phyloP scores from a whole-genome alignment of 1,284 basidiomycete genomes.

The Ustilago sp. region DNA sequence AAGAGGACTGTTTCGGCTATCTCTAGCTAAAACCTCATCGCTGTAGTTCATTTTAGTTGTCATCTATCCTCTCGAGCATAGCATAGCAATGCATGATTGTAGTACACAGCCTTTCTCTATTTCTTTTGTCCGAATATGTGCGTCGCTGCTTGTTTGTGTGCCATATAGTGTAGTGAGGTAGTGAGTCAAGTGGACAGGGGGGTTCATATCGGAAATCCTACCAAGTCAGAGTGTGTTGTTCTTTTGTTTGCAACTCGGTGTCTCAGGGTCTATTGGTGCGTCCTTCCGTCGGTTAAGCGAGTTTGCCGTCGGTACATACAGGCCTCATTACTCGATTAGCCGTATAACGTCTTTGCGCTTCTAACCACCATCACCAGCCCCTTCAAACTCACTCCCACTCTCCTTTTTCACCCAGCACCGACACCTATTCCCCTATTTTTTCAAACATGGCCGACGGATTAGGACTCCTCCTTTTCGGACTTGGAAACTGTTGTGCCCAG shows the following conservation, averaged over 20 bases:
- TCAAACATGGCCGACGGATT: background rate
- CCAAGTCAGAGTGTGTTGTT: background rate
- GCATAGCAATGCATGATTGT: background rate
- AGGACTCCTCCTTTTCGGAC: background rate
- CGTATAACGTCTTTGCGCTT: background rate
- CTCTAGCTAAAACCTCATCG: conserved; percentile 16
- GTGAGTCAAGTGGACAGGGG: background rate
- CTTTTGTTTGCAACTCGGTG: background rate
- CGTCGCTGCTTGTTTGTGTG: no score
- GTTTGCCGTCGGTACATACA: background rate
- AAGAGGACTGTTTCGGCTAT: conserved; percentile 36
- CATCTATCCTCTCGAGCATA: background rate
- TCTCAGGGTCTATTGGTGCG: background rate
- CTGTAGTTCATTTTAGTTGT: conserved; percentile 16
- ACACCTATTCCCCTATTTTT: background rate
- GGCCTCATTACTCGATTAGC: background rate
- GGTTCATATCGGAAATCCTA: background rate
- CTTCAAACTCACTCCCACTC: background rate
- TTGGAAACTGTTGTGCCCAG: background rate
- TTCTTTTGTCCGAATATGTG: background rate
- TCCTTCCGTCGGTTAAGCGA: background rate
- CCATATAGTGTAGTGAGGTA: background rate
- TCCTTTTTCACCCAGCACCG: background rate
- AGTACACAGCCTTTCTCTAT: background rate
- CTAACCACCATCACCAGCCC: background rate